Evolutionary conservation across 371 early-diverging fungal genomes (phyloP).

Genomic region (Mucor racemosus): DNA sequence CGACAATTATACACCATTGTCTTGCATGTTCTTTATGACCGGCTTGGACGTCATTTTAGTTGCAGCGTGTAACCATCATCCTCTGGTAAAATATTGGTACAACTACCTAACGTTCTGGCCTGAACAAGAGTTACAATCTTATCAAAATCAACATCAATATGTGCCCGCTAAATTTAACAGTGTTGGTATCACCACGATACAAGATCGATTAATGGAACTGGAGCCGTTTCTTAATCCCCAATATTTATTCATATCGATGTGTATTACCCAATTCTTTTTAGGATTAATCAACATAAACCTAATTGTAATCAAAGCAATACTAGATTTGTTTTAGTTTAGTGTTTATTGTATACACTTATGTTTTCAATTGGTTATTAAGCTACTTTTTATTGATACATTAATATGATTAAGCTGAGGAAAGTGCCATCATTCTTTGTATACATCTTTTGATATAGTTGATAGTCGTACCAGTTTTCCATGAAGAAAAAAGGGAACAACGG

Average conservation of each 20-base stretch:
- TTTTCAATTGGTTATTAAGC: too few species aligned
- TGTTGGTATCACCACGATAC: background rate
- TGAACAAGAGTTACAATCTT: background rate
- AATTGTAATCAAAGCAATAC: too few species aligned
- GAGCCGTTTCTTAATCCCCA: background rate
- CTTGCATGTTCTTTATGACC: background rate
- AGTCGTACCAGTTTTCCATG: too few species aligned
- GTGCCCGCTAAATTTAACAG: background rate
- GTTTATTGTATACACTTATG: too few species aligned
- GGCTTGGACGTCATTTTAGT: conserved; percentile 1
- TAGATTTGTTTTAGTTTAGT: too few species aligned
- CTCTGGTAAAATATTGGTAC: background rate
- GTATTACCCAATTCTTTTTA: background rate
- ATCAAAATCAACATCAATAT: background rate
- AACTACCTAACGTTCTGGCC: background rate
- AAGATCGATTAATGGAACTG: background rate
- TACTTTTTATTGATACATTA: too few species aligned
- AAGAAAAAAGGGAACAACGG: too few species aligned
- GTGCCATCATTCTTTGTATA: too few species aligned
- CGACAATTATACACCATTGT: background rate
- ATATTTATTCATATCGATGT: background rate
- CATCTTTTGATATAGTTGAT: too few species aligned
- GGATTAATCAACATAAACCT: too few species aligned
- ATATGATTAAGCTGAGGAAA: too few species aligned
- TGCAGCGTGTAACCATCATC: background rate